Conservation (phyloP, 1,284 basidiomycete species). For the Termitomyces sp. region DNA sequence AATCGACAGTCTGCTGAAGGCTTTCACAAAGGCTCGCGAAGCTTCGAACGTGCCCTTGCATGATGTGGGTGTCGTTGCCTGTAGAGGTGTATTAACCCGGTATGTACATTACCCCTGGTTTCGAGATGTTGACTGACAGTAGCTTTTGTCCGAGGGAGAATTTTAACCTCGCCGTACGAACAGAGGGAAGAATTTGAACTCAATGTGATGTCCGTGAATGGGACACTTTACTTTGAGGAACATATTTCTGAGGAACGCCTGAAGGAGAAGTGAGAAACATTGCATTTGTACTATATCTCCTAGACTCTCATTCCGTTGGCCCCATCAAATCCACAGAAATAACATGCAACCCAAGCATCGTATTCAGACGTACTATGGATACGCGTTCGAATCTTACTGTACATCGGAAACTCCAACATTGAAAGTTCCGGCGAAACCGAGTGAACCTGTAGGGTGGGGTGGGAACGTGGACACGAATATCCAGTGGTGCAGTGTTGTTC, state of each 20-base stretch:
- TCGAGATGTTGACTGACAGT: conserved; percentile 12
- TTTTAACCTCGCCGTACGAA: conserved; percentile 79
- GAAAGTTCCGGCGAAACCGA: conserved; percentile 13
- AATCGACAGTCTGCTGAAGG: conserved; percentile 61
- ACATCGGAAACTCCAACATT: conserved; percentile 44
- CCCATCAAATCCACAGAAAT: conserved; percentile 33
- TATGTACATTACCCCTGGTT: conserved; percentile 27
- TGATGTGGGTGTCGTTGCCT: conserved; percentile 65
- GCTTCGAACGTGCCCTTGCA: conserved; percentile 22
- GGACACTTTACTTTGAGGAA: conserved; percentile 83
- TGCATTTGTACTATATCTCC: background rate
- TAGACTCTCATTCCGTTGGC: background rate
- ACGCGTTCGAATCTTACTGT: conserved; percentile 86
- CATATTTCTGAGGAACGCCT: conserved; percentile 55
- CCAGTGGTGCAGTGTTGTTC: conserved; percentile 94
- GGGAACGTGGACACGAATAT: conserved; percentile 91
- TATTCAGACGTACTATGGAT: conserved; percentile 68
- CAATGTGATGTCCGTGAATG: conserved; percentile 78
- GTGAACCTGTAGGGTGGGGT: conserved; percentile 61
- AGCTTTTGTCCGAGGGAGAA: conserved; percentile 34
- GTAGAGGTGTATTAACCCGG: conserved; percentile 93
- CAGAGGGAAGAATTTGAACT: conserved; percentile 78
- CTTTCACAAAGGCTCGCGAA: conserved; percentile 35
- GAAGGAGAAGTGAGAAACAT: conserved; percentile 51
- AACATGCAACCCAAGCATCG: conserved; percentile 55